A percentile compares a stretch with the other conserved stretches of the same genome.
Evolutionary conservation across 768 basidiomycete genomes (phyloP).

Genomic region (Megacollybia marginata): DNA sequence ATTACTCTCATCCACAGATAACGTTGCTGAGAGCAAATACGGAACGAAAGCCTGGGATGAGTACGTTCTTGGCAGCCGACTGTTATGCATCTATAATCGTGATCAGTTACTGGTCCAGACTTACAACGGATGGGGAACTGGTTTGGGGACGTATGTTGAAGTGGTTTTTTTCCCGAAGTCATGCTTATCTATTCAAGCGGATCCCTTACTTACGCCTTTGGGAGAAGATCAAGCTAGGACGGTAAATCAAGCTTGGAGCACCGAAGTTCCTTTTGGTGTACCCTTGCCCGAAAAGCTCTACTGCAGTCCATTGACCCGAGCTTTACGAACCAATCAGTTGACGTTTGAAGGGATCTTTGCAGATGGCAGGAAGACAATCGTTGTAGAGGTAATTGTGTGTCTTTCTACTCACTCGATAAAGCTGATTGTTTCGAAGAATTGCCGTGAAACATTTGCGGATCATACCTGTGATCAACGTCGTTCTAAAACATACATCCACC

Average conservation of each 20-base stretch:
- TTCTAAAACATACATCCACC: constrained; percentile 37
- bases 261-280: constrained; percentile 23
- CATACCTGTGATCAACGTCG: constrained; percentile 69
- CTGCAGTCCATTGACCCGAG: constrained; percentile 39
- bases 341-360: constrained; percentile 35
- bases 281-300: constrained; percentile 37
- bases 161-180: constrained; percentile 16
- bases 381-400: constrained; percentile 48
- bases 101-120: constrained; percentile 52
- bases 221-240: constrained; percentile 37
- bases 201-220: constrained; percentile 44
- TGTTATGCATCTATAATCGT: not conserved
- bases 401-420: not conserved
- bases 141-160: constrained; percentile 57
- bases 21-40: constrained; percentile 56
- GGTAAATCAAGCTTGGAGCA: constrained; percentile 31
- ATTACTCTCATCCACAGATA: constrained; percentile 37
- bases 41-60: constrained; percentile 52
- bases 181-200: constrained; percentile 32
- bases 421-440: constrained; percentile 33
- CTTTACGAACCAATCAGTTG: constrained; percentile 32
- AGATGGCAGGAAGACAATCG: constrained; percentile 20
- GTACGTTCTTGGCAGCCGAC: constrained; percentile 25
- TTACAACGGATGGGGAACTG: constrained; percentile 58
- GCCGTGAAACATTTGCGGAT: constrained; percentile 57